A percentile compares a stretch with the other conserved stretches of the same genome.
phyloP scores from a whole-genome alignment of 768 basidiomycete species.

The Hygrocybe punicea region DNA sequence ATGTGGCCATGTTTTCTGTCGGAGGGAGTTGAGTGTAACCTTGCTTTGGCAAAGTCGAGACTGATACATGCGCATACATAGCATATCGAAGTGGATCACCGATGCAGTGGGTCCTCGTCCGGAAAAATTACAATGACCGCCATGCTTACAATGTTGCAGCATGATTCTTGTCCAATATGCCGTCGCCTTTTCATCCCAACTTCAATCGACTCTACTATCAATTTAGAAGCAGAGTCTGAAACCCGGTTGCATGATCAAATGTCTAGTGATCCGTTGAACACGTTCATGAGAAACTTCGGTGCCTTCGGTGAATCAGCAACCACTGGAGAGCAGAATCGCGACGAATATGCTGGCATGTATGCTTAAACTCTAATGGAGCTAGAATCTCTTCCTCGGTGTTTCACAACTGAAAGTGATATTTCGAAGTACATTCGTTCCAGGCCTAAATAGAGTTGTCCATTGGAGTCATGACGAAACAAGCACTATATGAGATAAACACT shows the following conservation, averaged over 20 bases:
- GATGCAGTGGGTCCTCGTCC: slow-evolving; percentile 45
- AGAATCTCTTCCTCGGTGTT: too few relatives aligned
- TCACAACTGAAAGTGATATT: too few relatives aligned
- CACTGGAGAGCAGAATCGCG: slow-evolving; percentile 22
- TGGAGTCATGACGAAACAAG: background rate
- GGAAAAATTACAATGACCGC: slow-evolving; percentile 5
- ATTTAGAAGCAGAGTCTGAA: slow-evolving; percentile 12
- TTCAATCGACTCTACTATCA: slow-evolving; percentile 1
- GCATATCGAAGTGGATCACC: slow-evolving; percentile 62
- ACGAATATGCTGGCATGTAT: slow-evolving; percentile 55
- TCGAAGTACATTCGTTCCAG: background rate
- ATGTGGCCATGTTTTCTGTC: slow-evolving; percentile 74
- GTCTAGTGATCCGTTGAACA: too few relatives aligned
- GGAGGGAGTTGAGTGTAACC: slow-evolving; percentile 59
- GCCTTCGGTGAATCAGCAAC: too few relatives aligned
- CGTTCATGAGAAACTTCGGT: too few relatives aligned
- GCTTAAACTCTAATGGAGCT: slow-evolving; percentile 38
- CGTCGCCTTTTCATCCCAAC: slow-evolving; percentile 45
- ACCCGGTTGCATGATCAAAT: too few relatives aligned
- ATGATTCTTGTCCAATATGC: slow-evolving; percentile 66
- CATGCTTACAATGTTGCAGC: slow-evolving; percentile 33
- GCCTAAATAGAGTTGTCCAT: background rate
- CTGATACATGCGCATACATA: slow-evolving; percentile 28
- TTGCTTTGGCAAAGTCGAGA: slow-evolving; percentile 7
- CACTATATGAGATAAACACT: background rate